Evolutionary conservation across 2,329 filamentous ascomycete species (phyloP).

Genomic region (Exophiala aquamarina): DNA sequence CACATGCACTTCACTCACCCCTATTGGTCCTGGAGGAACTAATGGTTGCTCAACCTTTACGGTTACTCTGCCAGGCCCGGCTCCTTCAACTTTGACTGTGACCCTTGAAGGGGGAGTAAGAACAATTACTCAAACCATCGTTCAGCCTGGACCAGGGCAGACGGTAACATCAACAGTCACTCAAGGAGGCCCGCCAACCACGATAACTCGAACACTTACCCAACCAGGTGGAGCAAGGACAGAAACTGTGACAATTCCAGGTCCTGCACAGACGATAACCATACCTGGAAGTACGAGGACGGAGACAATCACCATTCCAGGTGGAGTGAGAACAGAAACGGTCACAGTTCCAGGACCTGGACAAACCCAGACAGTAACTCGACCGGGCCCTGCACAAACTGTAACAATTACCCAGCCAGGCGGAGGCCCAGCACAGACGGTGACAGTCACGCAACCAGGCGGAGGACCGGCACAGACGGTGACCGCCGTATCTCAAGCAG

Average conservation of each 20-base stretch:
- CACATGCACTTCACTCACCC: neutral
- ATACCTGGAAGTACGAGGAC: neutral
- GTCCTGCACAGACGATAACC: neutral
- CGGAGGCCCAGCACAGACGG: no score
- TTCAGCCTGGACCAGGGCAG: neutral
- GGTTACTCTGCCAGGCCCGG: neutral
- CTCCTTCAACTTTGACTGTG: neutral
- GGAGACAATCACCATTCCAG: neutral
- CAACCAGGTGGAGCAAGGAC: neutral
- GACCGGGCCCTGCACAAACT: no score
- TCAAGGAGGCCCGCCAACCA: neutral
- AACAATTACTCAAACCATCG: constrained; percentile 2
- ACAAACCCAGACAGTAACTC: no score
- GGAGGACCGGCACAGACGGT: no score
- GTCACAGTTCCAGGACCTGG: no score
- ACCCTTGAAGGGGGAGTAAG: neutral
- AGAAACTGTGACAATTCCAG: constrained; percentile 1
- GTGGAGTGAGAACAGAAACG: neutral
- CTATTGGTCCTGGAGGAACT: constrained; percentile 2
- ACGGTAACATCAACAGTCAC: neutral
- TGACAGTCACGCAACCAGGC: no score
- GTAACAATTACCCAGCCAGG: no score
- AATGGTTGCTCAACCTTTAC: neutral
- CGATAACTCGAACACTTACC: neutral
- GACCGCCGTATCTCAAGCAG: no score